These are phyloP conservation scores for Crocinoboletus sp. DNA, from an alignment of 1,284 basidiomycete genomes.

Conservation along the genomic window DNA sequence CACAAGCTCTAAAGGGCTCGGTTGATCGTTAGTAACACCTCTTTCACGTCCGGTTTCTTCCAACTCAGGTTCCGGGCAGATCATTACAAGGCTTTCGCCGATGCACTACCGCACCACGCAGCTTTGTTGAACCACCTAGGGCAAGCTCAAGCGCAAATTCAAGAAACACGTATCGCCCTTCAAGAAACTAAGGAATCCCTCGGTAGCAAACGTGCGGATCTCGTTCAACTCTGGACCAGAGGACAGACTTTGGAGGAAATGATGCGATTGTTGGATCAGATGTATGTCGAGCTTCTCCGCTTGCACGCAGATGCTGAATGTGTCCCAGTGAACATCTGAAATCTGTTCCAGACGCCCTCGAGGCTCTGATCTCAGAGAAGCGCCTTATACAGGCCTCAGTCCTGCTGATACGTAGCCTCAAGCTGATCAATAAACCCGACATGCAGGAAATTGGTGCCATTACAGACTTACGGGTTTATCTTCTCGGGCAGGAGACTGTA, in stretches of 20 bases:
- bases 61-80: slow-evolving; percentile 39
- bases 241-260: slow-evolving; percentile 87
- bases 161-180: slow-evolving; percentile 66
- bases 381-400: slow-evolving; percentile 87
- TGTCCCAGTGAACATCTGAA: slow-evolving; percentile 79
- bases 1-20: slow-evolving; percentile 75
- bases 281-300: slow-evolving; percentile 49
- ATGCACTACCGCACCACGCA: slow-evolving; percentile 84
- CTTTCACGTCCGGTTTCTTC: slow-evolving; percentile 4
- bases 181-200: slow-evolving; percentile 77
- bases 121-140: slow-evolving; percentile 67
- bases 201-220: slow-evolving; percentile 75
- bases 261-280: slow-evolving; percentile 85
- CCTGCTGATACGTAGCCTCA: slow-evolving; percentile 84
- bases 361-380: slow-evolving; percentile 95
- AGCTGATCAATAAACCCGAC: slow-evolving; percentile 88
- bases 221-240: slow-evolving; percentile 82
- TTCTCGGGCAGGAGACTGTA: slow-evolving; percentile 84
- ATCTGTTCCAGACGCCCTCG: slow-evolving; percentile 87
- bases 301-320: slow-evolving; percentile 9
- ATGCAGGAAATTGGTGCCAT: slow-evolving; percentile 95
- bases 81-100: slow-evolving; percentile 90
- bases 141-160: slow-evolving; percentile 69
- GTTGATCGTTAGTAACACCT: slow-evolving; percentile 64
- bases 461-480: slow-evolving; percentile 84